Evolutionary conservation across 2,329 filamentous ascomycete species (phyloP).

Genomic region (Mycosphaerelloides madeirae): DNA sequence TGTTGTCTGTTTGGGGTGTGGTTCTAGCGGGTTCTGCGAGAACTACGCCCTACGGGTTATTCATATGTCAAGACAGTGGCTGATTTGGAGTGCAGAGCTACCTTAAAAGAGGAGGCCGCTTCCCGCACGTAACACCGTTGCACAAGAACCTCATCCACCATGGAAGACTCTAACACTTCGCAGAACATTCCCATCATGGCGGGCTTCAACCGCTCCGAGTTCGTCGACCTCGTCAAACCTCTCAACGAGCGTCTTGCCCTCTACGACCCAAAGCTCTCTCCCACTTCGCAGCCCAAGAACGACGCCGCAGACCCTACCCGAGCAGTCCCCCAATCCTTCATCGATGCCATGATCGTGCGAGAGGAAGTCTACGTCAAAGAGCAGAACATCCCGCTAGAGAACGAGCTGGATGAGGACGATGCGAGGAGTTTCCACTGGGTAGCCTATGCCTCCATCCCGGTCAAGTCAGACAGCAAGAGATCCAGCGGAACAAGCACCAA

Average conservation of each 20-base stretch:
- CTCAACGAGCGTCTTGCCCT: conserved; percentile 26
- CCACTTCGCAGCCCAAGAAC: conserved; percentile 27
- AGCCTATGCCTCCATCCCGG: conserved; percentile 62
- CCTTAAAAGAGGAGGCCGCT: too few species aligned
- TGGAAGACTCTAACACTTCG: not conserved
- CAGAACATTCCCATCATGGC: not conserved
- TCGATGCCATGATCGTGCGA: conserved; percentile 55
- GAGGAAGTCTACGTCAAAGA: conserved; percentile 55
- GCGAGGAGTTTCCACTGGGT: conserved; percentile 79
- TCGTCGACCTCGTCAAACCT: conserved; percentile 30
- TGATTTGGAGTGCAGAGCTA: too few species aligned
- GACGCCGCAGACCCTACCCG: conserved; percentile 28
- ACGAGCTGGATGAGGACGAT: conserved; percentile 80
- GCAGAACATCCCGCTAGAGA: conserved; percentile 54
- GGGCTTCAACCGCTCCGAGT: conserved; percentile 20
- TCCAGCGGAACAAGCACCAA: conserved; percentile 38
- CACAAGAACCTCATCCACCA: not conserved
- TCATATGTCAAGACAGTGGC: too few species aligned
- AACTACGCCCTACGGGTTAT: too few species aligned
- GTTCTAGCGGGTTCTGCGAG: too few species aligned
- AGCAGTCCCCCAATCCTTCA: conserved; percentile 42
- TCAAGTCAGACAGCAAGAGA: conserved; percentile 35
- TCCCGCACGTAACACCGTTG: not conserved
- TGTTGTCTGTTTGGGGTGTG: too few species aligned
- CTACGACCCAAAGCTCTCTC: conserved; percentile 27